These are phyloP conservation scores for Citrus unshiu DNA, from an alignment of 345 rosid species.

Conservation along the genomic window DNA sequence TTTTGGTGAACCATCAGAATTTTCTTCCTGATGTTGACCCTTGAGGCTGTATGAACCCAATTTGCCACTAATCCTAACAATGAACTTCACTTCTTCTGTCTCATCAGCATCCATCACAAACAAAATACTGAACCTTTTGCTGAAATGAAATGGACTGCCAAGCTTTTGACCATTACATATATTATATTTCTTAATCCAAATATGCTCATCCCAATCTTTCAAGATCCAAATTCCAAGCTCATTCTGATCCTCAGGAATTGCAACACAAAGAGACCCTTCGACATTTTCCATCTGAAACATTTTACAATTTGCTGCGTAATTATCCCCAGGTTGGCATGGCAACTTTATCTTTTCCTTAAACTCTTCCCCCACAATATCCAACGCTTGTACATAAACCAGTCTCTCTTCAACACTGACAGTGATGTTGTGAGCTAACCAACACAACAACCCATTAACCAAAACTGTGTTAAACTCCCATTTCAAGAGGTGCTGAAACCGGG, in stretches of 20 bases:
- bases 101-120: neutral
- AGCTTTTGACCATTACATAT: neutral
- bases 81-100: neutral
- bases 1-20: neutral
- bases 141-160: neutral
- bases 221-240: constrained; percentile 2
- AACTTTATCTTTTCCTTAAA: neutral
- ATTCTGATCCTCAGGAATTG: neutral
- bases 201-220: neutral
- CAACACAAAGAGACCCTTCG: neutral
- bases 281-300: constrained; percentile 1
- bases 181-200: neutral
- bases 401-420: neutral
- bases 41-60: neutral
- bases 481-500: neutral
- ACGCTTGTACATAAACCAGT: neutral
- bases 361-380: neutral
- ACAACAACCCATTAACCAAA: neutral
- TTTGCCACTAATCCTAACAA: neutral
- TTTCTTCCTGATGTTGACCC: neutral
- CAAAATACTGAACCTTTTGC: constrained; percentile 1
- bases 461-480: neutral
- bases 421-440: neutral
- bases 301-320: neutral
- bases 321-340: neutral